Base-by-base conservation (phyloP, 768 basidiomycete species). In the Kwoniella mangroviensis region DNA sequence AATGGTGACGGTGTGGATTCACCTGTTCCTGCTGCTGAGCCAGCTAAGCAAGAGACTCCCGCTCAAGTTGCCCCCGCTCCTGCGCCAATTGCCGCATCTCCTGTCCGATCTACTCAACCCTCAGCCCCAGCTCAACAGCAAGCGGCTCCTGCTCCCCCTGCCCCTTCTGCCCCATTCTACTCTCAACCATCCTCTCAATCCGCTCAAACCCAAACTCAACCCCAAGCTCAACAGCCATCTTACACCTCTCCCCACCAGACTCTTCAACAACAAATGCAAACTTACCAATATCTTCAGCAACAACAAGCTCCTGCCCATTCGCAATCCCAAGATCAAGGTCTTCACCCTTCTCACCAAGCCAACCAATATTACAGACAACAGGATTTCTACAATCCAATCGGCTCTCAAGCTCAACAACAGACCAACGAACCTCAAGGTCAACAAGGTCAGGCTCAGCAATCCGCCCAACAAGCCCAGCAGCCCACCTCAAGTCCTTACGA, bases 1-100 rank as follows among this genome's bases (percentile, higher is more conserved):
- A 76, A 75, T 45, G 74, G 76, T 17, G 77, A 80, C 65, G 77
- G 77, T 45, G 77, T 77, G 19, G 80, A 78, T 17, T 71, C 73
- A 4, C 75, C 72, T n/a, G 69, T 72, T 43, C 63, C 73, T 21
- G 52, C 69, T n/a, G 63, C 65, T 42, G 43, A 73, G n/a, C 68
- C 73, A 28, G 66, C 73, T 28, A 71, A 77, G 57, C 64, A 67
- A 10, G 68, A 73, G 17, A 66, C 78, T 55, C 74, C 76, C 12
- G 73, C 61, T 24, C 70, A 70, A 52, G 72, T 71, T 42, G 68
- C 69, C 12, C 71, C 76, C 28, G 68, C 68, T 41, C 69, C 70
- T 5, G 63, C 72, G 26, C 70, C 74, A 24, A 28, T 72, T 57
- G 70, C 69, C 62, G 67, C 71, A 24, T 78, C 76, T 10, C 75